Evolutionary conservation across 768 basidiomycete genomes (phyloP), one percentile per base, ranked within the genome.

Genomic region (Tubosaeta sp.): DNA sequence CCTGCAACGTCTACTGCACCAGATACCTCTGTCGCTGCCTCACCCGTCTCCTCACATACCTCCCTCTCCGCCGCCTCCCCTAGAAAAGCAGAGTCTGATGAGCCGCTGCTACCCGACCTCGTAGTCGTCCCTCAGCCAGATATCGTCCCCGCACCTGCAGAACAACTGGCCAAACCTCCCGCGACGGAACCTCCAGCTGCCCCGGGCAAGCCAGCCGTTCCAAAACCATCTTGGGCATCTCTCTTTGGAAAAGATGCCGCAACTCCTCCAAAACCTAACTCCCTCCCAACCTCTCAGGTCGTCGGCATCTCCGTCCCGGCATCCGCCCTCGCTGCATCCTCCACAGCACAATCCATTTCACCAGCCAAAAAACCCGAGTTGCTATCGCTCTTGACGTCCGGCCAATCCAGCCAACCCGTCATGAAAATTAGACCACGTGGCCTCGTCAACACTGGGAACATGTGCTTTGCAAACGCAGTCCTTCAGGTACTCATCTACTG

Each of bases 381-480:
- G 3, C 53, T 84, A 8, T 70, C 69, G 0, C 74, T 87, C n/a
- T 72, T 88, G 1, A 79, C 70, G 9, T 67, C 70, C 1, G 73
- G 71, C 0, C 63, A 75, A 6, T 53, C 66, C 5, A 54, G 56
- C 4, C 60, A 56, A 1, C 48, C 58, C 10, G 7, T 22, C 32
- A 51, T 65, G 31, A 69, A 66, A 43, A 79, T 90, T 30, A 73
- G 76, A 7, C 82, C 90, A 1, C 76, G 94, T 13, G 95, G 95
- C 5, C 71, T 99, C 44, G 76, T 98, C 58, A 99, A 99, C 69
- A 87, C 82, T 3, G 94, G 95, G 1, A 99, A 99, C 69, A 86
- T 97, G 84, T 99, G 95, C 67, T 99, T 97, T 64, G 94, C 94
- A 25, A 99, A 97, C 61, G 84, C 93, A 0, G 89, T 97, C 21